Conservation (phyloP, 106 monocot species). For the Xerophyta viscosa region DNA sequence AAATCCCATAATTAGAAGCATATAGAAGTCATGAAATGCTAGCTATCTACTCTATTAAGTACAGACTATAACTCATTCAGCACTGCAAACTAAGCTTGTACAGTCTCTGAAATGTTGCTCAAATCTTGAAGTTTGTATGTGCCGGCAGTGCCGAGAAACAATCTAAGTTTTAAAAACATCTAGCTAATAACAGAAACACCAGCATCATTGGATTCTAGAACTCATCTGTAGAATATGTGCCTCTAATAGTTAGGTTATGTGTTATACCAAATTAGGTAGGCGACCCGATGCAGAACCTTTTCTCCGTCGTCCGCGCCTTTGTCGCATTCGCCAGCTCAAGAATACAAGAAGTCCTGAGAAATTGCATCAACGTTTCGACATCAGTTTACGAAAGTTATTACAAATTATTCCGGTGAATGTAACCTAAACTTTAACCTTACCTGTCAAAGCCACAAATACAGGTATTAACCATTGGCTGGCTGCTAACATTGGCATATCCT, state of each 20-base stretch:
- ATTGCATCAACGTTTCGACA: no score
- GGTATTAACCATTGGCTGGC: slow-evolving; percentile 76
- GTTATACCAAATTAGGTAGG: slow-evolving; percentile 19
- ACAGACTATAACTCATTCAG: no score
- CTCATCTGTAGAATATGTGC: background rate
- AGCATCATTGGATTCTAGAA: background rate
- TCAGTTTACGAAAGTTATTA: no score
- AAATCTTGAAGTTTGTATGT: no score
- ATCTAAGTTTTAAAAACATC: no score
- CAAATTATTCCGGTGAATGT: background rate
- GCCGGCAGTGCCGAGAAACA: no score
- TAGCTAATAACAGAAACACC: background rate
- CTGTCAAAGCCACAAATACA: slow-evolving; percentile 33
- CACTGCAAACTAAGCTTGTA: no score
- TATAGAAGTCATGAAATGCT: no score
- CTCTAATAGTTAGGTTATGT: background rate
- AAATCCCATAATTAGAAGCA: no score
- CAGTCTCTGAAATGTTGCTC: no score
- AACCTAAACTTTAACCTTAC: slow-evolving; percentile 13
- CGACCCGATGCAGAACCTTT: slow-evolving; percentile 40
- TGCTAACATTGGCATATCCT: slow-evolving; percentile 51
- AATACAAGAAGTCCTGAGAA: slow-evolving; percentile 56
- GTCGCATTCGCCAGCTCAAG: slow-evolving; percentile 73
- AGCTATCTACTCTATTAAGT: no score
- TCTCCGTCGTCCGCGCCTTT: slow-evolving; percentile 56